Conservation (phyloP, 2,329 filamentous ascomycete species). For the Orbilia quercus region DNA sequence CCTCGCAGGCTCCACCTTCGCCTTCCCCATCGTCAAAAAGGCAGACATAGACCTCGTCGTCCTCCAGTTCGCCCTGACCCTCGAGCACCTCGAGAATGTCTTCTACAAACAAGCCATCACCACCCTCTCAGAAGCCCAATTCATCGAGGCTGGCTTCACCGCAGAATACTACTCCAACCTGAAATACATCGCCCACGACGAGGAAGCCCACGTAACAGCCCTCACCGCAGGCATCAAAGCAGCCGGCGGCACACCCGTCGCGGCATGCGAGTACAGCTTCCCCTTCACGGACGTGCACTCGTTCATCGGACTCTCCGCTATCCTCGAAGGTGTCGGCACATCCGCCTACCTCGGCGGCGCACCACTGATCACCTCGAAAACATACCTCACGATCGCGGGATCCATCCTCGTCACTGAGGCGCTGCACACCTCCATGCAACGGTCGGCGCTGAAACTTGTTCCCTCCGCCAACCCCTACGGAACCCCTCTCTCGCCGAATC, state of each 20-base stretch:
- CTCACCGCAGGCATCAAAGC: conserved; percentile 66
- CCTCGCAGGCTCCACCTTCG: conserved; percentile 20
- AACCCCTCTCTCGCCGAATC: conserved; percentile 69
- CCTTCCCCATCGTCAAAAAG: conserved; percentile 42
- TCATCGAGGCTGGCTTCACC: conserved; percentile 68
- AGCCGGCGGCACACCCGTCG: conserved; percentile 67
- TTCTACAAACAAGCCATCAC: conserved; percentile 73
- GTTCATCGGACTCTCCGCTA: conserved; percentile 68
- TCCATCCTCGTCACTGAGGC: conserved; percentile 74
- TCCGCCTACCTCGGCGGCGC: conserved; percentile 74
- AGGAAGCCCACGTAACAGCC: conserved; percentile 70
- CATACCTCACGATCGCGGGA: conserved; percentile 72
- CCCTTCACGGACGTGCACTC: conserved; percentile 65
- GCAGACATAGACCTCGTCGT: conserved; percentile 28
- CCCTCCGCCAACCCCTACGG: conserved; percentile 73
- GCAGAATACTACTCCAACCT: conserved; percentile 70
- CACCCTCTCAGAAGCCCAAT: conserved; percentile 70
- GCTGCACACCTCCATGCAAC: conserved; percentile 73
- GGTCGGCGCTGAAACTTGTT: conserved; percentile 65
- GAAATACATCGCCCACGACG: conserved; percentile 70
- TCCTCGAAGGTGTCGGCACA: conserved; percentile 71
- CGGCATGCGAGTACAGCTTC: conserved; percentile 71
- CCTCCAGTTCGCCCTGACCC: conserved; percentile 20
- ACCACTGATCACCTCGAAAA: conserved; percentile 69
- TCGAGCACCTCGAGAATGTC: conserved; percentile 70